Evolutionary conservation across 371 early-diverging fungal genomes (phyloP).

Genomic region (Coemansia sp.): DNA sequence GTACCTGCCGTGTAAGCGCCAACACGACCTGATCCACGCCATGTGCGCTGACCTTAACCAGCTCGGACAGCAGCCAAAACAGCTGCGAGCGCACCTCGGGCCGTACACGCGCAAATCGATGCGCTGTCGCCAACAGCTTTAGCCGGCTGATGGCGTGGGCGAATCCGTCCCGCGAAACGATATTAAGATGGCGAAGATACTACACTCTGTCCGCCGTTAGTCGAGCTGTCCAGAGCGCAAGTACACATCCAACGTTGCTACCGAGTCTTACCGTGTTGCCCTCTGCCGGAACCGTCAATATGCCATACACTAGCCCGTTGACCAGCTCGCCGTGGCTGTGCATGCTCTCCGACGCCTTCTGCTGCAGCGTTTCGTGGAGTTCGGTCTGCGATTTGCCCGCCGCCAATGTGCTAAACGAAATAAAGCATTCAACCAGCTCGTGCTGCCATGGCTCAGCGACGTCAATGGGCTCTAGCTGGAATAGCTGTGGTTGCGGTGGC

Average conservation of each 20-base stretch:
- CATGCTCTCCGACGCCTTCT: conserved; percentile 61
- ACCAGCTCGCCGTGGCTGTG: conserved; percentile 59
- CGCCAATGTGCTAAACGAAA: conserved; percentile 51
- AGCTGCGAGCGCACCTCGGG: conserved; percentile 55
- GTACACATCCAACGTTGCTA: not conserved
- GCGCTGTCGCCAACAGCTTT: conserved; percentile 52
- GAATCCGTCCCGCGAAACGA: conserved; percentile 68
- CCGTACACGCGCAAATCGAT: conserved; percentile 56
- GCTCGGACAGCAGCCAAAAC: conserved; percentile 63
- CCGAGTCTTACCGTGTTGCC: conserved; percentile 50
- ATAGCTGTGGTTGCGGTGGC: conserved; percentile 3
- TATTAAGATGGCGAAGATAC: conserved; percentile 60
- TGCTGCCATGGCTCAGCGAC: conserved; percentile 51
- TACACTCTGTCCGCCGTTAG: conserved; percentile 14
- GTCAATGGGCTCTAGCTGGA: conserved; percentile 46
- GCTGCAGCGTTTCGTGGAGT: conserved; percentile 65
- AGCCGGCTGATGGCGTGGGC: conserved; percentile 55
- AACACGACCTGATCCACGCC: conserved; percentile 61
- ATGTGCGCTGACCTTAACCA: conserved; percentile 53
- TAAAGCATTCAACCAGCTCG: conserved; percentile 55
- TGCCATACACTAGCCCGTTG: conserved; percentile 66
- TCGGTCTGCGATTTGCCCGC: conserved; percentile 62
- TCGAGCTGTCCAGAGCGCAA: not conserved
- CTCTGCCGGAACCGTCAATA: conserved; percentile 57
- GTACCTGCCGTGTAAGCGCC: conserved; percentile 62